Evolutionary conservation across 306 rosid genomes (phyloP).

Genomic region (Lithocarpus polystachyus): DNA sequence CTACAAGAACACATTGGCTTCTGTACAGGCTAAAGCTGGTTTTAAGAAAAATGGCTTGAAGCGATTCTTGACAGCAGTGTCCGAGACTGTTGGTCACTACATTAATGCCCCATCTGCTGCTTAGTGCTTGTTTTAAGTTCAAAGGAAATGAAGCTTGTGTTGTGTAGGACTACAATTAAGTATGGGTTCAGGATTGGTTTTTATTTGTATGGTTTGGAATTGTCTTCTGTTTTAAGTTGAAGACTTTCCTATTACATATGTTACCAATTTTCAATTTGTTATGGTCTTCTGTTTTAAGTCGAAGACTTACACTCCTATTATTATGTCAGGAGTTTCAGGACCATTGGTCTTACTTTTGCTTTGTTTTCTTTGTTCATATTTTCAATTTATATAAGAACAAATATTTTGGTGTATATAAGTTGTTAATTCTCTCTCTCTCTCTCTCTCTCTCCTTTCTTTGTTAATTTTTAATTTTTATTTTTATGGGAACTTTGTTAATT

Average conservation of each 20-base stretch:
- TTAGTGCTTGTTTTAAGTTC: constrained; percentile 8
- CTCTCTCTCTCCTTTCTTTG: not conserved
- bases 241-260: not conserved
- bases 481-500: too few relatives aligned
- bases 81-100: constrained; percentile 19
- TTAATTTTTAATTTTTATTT: too few relatives aligned
- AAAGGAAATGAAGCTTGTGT: not conserved
- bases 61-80: constrained; percentile 16
- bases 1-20: constrained; percentile 11
- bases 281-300: not conserved
- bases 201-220: not conserved
- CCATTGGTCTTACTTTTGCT: not conserved
- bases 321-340: not conserved
- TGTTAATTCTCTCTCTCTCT: not conserved
- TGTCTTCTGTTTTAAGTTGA: not conserved
- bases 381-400: not conserved
- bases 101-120: constrained; percentile 55
- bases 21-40: not conserved
- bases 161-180: not conserved
- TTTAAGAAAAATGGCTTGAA: not conserved
- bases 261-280: not conserved
- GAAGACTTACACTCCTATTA: not conserved
- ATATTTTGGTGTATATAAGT: not conserved
- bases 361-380: not conserved
- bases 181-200: not conserved